A percentile compares a stretch with the other conserved stretches of the same genome.
Evolutionary conservation across 73 alveolate species (phyloP).

Genomic region (Diophrys appendiculata): DNA sequence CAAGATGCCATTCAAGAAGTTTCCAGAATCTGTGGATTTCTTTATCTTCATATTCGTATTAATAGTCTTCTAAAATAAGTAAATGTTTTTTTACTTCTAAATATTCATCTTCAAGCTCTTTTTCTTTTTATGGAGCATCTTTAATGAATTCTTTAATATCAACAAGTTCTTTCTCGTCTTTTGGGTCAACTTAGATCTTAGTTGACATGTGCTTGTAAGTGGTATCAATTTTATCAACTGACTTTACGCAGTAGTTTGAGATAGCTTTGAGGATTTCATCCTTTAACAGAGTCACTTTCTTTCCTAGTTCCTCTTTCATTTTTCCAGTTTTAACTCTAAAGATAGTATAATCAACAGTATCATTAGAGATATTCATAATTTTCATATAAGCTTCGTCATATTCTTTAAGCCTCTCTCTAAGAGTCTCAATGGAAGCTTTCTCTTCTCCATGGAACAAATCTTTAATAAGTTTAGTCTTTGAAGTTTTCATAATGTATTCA

Average conservation of each 20-base stretch:
- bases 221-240: conserved; percentile 43
- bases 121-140: conserved; percentile 57
- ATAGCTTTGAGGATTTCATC: conserved; percentile 55
- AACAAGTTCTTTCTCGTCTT: conserved; percentile 63
- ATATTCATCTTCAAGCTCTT: conserved; percentile 36
- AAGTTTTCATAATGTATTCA: conserved; percentile 59
- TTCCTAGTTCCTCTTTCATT: conserved; percentile 54
- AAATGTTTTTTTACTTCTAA: conserved; percentile 62
- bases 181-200: conserved; percentile 51
- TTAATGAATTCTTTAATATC: conserved; percentile 63
- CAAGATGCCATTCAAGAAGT: conserved; percentile 68
- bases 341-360: conserved; percentile 54
- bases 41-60: conserved; percentile 43
- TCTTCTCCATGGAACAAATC: conserved; percentile 48
- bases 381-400: conserved; percentile 34
- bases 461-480: conserved; percentile 34
- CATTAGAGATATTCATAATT: conserved; percentile 53
- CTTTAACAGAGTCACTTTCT: conserved; percentile 55
- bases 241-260: conserved; percentile 48
- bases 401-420: conserved; percentile 38
- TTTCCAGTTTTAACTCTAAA: conserved; percentile 60
- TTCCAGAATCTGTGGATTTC: conserved; percentile 54
- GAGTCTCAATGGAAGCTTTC: conserved; percentile 36
- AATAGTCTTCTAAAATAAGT: conserved; percentile 63
- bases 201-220: conserved; percentile 49